Evolutionary conservation across 768 basidiomycete genomes (phyloP).

Genomic region (Boletus edulis): DNA sequence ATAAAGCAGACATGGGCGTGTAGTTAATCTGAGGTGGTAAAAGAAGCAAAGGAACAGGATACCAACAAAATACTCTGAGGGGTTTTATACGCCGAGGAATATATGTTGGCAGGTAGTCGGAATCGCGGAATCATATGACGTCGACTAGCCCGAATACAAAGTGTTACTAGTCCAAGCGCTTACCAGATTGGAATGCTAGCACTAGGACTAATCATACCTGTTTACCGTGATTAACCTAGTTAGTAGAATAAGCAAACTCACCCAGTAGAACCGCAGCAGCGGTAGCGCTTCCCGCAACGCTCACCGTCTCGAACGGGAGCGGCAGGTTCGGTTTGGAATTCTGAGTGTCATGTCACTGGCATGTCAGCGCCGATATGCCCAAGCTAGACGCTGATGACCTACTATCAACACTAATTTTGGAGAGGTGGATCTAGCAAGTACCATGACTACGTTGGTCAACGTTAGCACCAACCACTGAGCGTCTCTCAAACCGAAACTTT

Average conservation of each 20-base stretch:
- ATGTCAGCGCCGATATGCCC: too few species aligned
- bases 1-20: slow-evolving; percentile 4
- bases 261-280: background rate
- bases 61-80: background rate
- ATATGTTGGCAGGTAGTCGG: background rate
- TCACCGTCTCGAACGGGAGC: background rate
- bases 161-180: background rate
- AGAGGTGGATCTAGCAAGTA: background rate
- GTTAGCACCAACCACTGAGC: background rate
- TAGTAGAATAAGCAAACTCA: slow-evolving; percentile 1
- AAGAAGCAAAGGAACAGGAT: background rate
- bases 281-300: too few species aligned
- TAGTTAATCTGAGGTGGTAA: background rate
- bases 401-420: background rate
- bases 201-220: background rate
- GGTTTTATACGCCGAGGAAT: slow-evolving; percentile 14
- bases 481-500: background rate
- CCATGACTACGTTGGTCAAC: background rate
- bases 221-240: background rate
- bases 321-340: slow-evolving; percentile 6
- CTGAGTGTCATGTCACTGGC: background rate
- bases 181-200: background rate
- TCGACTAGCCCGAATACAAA: slow-evolving; percentile 10
- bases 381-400: too few species aligned
- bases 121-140: slow-evolving; percentile 7